Conservation (phyloP, 2,329 filamentous ascomycete genomes). For the Magnaporthiopsis rhizophila region DNA sequence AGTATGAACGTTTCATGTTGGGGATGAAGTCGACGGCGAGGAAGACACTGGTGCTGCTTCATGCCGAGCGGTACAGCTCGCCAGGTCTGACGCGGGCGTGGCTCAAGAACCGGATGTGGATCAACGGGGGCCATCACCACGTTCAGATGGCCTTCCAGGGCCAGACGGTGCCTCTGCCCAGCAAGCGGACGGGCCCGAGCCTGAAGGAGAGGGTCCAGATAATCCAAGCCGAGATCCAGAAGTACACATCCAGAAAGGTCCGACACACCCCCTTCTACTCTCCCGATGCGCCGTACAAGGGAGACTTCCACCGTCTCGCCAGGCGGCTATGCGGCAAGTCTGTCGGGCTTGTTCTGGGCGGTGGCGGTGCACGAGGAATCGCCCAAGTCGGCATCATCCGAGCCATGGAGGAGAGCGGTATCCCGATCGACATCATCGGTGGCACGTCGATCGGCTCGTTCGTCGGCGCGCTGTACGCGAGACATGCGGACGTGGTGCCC, state of each 20-base stretch:
- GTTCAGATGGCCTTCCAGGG: constrained; percentile 89
- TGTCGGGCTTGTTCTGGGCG: constrained; percentile 86
- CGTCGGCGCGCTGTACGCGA: constrained; percentile 88
- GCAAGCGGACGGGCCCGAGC: constrained; percentile 72
- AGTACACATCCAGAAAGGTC: constrained; percentile 92
- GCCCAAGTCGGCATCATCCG: constrained; percentile 90
- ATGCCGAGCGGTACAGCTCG: constrained; percentile 78
- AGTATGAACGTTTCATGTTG: constrained; percentile 92
- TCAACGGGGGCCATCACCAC: constrained; percentile 95
- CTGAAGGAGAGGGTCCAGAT: constrained; percentile 92
- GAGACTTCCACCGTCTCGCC: constrained; percentile 90
- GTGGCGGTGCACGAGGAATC: constrained; percentile 86
- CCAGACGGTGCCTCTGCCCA: constrained; percentile 65
- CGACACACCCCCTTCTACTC: constrained; percentile 84
- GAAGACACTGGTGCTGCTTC: constrained; percentile 84
- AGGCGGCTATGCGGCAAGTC: constrained; percentile 87
- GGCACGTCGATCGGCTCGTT: constrained; percentile 96
- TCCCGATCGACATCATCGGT: constrained; percentile 90
- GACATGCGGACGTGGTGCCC: constrained; percentile 91
- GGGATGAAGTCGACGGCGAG: constrained; percentile 96
- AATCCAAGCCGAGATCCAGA: constrained; percentile 93
- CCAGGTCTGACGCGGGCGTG: constrained; percentile 81
- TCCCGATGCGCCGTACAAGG: constrained; percentile 86
- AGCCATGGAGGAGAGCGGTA: constrained; percentile 90
- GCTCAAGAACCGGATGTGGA: constrained; percentile 91